These are phyloP conservation scores for Suillus clintonianus DNA, from an alignment of 768 basidiomycete species.

Conservation along the genomic window DNA sequence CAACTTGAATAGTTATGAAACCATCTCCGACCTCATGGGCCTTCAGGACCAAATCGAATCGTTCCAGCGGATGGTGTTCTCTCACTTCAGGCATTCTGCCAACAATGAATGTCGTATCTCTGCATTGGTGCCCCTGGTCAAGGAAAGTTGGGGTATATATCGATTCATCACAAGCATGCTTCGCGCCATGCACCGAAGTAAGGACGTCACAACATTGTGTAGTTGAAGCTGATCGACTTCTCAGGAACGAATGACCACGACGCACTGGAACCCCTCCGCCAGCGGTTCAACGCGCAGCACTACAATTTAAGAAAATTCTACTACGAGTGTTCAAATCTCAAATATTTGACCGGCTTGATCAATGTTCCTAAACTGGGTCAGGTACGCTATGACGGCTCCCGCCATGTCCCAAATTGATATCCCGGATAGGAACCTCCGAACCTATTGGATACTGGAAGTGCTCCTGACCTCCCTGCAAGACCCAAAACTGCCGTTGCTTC, in stretches of 20 bases:
- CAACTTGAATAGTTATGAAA: constrained; percentile 77
- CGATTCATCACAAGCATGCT: constrained; percentile 99
- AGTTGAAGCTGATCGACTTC: constrained; percentile 6
- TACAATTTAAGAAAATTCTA: constrained; percentile 95
- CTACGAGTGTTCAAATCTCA: constrained; percentile 98
- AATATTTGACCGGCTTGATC: constrained; percentile 95
- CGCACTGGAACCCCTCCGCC: constrained; percentile 83
- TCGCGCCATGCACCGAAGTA: constrained; percentile 93
- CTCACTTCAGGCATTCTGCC: constrained; percentile 85
- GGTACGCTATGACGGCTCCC: constrained; percentile 38
- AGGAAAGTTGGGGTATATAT: constrained; percentile 99
- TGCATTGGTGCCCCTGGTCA: constrained; percentile 92
- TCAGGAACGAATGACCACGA: constrained; percentile 88
- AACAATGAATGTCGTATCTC: constrained; percentile 99
- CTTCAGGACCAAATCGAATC: constrained; percentile 99
- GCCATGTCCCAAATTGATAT: constrained; percentile 2
- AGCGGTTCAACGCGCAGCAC: constrained; percentile 90
- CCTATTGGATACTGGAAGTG: constrained; percentile 76
- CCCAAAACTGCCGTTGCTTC: constrained; percentile 57
- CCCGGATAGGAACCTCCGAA: constrained; percentile 89
- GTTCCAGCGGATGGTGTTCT: constrained; percentile 97
- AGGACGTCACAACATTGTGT: constrained; percentile 24
- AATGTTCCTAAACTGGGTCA: constrained; percentile 97
- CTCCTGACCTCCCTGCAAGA: constrained; percentile 87
- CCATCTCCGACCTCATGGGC: constrained; percentile 95